Conservation (phyloP, 495 filamentous ascomycete species). For the Paragyromitra xinjiangensis region DNA sequence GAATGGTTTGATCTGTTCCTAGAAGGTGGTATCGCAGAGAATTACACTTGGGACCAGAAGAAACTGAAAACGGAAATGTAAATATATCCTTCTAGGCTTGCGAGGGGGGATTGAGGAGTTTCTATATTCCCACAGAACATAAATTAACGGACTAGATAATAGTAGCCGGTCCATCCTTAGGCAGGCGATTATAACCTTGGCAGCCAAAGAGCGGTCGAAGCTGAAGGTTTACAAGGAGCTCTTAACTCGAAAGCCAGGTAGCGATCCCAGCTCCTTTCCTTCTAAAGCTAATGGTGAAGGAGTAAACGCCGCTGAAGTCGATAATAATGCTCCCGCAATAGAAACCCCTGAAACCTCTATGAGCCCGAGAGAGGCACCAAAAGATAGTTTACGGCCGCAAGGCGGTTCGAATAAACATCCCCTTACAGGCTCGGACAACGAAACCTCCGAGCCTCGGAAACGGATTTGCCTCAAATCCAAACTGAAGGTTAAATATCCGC, state of each 20-base stretch:
- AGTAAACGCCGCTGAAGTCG: background rate
- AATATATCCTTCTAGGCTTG: background rate
- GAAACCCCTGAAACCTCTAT: background rate
- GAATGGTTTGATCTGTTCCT: background rate
- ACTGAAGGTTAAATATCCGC: background rate
- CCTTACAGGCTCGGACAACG: background rate
- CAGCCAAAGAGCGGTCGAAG: conserved; percentile 1
- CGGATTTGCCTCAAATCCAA: too few relatives aligned
- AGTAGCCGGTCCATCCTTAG: background rate
- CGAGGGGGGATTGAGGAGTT: background rate
- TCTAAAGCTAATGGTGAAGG: background rate
- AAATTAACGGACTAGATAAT: background rate
- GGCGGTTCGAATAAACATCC: background rate
- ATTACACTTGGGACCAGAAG: background rate
- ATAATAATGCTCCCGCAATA: background rate
- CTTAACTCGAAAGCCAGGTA: background rate
- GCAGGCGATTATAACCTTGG: background rate
- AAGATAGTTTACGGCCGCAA: background rate
- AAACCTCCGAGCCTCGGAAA: background rate
- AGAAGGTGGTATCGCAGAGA: background rate
- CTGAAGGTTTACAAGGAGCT: background rate
- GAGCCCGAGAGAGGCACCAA: background rate
- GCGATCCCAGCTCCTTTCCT: background rate
- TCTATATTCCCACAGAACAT: background rate
- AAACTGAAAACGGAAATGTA: background rate